Evolutionary conservation across 2,329 filamentous ascomycete species (phyloP).

Genomic region (Fusarium falciforme): DNA sequence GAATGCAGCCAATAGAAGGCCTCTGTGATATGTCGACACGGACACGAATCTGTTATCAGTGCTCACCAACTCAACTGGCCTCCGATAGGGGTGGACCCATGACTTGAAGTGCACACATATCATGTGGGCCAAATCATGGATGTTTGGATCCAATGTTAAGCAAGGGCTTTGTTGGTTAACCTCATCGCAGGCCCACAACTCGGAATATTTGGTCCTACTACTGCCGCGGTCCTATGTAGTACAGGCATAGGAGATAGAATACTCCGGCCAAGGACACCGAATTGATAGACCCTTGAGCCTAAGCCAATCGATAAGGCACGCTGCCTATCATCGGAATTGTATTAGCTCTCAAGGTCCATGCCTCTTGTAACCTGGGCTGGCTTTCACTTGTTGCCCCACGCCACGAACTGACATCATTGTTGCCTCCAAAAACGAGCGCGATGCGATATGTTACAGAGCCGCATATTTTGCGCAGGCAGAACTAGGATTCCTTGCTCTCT

Average conservation of each 20-base stretch:
- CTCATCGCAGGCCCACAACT: slow-evolving; percentile 21
- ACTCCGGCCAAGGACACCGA: not conserved
- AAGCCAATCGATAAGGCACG: slow-evolving; percentile 23
- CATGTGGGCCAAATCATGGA: slow-evolving; percentile 23
- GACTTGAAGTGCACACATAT: slow-evolving; percentile 11
- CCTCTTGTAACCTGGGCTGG: not conserved
- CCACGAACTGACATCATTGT: slow-evolving; percentile 34
- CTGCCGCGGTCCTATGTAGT: not conserved
- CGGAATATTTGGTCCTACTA: not conserved
- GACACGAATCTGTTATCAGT: not conserved
- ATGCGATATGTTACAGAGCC: not conserved
- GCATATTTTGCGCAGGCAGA: not conserved
- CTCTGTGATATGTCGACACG: not conserved
- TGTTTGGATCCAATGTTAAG: not conserved
- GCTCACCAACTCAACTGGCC: not conserved
- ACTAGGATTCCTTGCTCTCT: not conserved
- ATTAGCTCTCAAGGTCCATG: slow-evolving; percentile 8
- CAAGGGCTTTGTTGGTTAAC: slow-evolving; percentile 17
- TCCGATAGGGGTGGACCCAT: slow-evolving; percentile 20
- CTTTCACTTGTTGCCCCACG: slow-evolving; percentile 14
- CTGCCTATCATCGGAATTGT: slow-evolving; percentile 2
- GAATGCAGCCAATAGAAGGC: slow-evolving; percentile 1
- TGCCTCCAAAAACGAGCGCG: not conserved
- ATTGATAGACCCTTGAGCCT: not conserved
- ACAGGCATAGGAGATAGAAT: not conserved